These are phyloP conservation scores for Euptelea pleiosperma DNA, from an alignment of 164 flowering plant genomes.

Conservation along the genomic window DNA sequence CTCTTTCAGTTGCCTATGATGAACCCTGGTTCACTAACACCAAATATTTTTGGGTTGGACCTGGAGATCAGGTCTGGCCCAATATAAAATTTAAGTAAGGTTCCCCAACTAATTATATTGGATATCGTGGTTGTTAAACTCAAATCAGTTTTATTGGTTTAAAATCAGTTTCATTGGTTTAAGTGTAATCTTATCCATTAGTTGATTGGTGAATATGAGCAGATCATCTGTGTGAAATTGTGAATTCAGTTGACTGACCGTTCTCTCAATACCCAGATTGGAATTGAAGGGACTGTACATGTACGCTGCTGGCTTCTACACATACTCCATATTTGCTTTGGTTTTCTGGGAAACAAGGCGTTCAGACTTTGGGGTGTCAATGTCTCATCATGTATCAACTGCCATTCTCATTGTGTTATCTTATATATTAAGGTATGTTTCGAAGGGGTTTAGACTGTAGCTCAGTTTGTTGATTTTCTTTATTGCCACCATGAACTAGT, in stretches of 20 bases:
- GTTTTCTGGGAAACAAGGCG: conserved; percentile 96
- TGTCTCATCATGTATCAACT: conserved; percentile 91
- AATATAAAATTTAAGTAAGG: conserved; percentile 85
- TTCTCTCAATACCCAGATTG: conserved; percentile 44
- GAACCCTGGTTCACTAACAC: conserved; percentile 97
- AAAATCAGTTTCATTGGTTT: background rate
- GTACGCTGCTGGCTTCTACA: conserved; percentile 85
- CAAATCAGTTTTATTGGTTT: background rate
- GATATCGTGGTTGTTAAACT: conserved; percentile 1
- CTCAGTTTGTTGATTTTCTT: background rate
- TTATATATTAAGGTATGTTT: conserved; percentile 64
- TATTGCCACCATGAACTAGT: background rate
- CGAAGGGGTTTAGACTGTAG: background rate
- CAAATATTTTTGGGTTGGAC: conserved; percentile 78
- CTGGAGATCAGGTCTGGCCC: conserved; percentile 93
- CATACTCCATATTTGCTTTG: conserved; percentile 89
- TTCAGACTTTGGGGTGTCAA: conserved; percentile 89
- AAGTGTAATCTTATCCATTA: background rate
- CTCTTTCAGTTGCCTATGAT: conserved; percentile 67
- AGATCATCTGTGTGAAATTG: background rate
- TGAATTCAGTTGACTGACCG: conserved; percentile 8
- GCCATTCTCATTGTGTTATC: conserved; percentile 72
- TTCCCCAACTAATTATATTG: background rate
- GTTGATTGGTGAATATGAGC: conserved; percentile 8
- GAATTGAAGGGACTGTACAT: conserved; percentile 79